Percentiles rank a stretch among this genome's conserved stretches.
Conservation (phyloP, 805 yeast genomes). For the Yarrowia hollandica region DNA sequence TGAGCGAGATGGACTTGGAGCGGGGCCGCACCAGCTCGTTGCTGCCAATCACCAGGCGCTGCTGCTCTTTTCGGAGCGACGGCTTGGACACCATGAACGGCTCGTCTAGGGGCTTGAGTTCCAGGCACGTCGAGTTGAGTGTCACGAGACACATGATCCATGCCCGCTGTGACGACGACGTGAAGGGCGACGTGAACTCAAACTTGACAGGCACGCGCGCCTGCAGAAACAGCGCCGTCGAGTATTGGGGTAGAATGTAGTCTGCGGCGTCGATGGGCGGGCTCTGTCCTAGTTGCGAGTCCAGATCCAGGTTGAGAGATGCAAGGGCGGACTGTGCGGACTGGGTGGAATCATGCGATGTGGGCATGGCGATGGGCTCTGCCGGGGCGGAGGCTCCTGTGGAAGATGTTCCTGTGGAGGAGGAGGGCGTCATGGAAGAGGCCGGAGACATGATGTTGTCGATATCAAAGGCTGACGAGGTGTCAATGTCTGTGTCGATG, state of each 20-base stretch:
- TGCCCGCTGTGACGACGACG: neutral
- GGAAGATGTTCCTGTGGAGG: too few relatives aligned
- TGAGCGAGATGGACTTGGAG: conserved; percentile 5
- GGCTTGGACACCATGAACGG: conserved; percentile 28
- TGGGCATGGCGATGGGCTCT: neutral
- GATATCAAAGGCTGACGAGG: too few relatives aligned
- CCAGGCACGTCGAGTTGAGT: conserved; percentile 25
- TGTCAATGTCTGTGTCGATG: too few relatives aligned
- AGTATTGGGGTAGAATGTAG: conserved; percentile 23
- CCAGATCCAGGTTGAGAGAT: neutral
- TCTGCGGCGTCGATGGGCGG: conserved; percentile 26
- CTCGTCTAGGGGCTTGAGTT: conserved; percentile 20
- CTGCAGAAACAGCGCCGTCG: conserved; percentile 8
- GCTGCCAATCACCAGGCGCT: conserved; percentile 10
- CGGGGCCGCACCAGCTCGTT: neutral
- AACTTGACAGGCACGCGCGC: conserved; percentile 15
- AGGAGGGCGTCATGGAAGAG: too few relatives aligned
- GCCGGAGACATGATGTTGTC: too few relatives aligned
- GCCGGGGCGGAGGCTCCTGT: too few relatives aligned
- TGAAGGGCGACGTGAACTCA: conserved; percentile 24
- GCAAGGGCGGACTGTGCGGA: too few relatives aligned
- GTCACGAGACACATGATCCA: conserved; percentile 21
- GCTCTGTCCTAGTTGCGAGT: conserved; percentile 33
- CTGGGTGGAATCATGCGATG: too few relatives aligned
- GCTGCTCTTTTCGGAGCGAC: conserved; percentile 11